Evolutionary conservation across 2,329 filamentous ascomycete species (phyloP).

Genomic region (Microdochium paspali): DNA sequence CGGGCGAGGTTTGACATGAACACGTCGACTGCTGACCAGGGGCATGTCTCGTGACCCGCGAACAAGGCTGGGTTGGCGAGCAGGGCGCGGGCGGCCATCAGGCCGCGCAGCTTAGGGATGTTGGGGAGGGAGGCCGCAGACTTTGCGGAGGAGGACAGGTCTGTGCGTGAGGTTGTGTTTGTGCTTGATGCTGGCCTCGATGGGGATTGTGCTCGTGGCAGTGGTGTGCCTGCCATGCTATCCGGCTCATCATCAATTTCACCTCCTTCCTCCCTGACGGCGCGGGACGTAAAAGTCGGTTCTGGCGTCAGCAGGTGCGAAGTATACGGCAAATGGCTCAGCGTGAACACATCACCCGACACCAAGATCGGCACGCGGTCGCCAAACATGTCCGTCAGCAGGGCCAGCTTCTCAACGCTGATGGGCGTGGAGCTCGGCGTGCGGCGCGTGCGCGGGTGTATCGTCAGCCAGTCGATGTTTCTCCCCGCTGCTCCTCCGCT

Average conservation of each 20-base stretch:
- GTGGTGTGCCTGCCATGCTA: neutral
- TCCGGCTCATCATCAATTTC: constrained; percentile 1
- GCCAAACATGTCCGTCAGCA: constrained; percentile 42
- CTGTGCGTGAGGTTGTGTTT: neutral
- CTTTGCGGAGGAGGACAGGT: neutral
- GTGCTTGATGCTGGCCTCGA: neutral
- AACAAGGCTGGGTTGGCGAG: constrained; percentile 61
- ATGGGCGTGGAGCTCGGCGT: constrained; percentile 55
- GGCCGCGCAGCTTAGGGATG: constrained; percentile 43
- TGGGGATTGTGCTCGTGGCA: neutral
- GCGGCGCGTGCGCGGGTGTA: constrained; percentile 55
- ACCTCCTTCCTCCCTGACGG: neutral
- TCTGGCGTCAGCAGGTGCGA: constrained; percentile 18
- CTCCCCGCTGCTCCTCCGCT: constrained; percentile 21
- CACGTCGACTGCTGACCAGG: constrained; percentile 52
- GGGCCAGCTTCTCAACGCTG: constrained; percentile 48
- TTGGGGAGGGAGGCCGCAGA: constrained; percentile 1
- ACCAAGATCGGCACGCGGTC: constrained; percentile 52
- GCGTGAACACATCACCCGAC: constrained; percentile 60
- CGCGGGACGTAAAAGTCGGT: constrained; percentile 12
- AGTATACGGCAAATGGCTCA: constrained; percentile 37
- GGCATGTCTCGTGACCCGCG: constrained; percentile 43
- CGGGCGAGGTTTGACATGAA: constrained; percentile 51
- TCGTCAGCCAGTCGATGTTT: constrained; percentile 58
- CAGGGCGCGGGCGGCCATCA: constrained; percentile 63